Conservation (phyloP, 345 rosid species). For the Arabidopsis arenosa region DNA sequence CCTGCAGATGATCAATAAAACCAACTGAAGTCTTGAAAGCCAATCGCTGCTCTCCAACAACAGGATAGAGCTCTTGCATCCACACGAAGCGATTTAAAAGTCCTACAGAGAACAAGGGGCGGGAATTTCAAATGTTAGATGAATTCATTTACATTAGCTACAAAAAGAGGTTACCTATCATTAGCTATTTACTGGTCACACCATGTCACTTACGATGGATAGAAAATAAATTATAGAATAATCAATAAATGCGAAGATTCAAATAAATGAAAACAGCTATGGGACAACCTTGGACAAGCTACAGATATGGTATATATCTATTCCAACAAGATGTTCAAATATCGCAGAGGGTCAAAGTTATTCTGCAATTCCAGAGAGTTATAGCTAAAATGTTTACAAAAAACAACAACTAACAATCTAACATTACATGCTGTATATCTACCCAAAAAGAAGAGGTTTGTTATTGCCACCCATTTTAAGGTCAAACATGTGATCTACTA, state of each 20-base stretch:
- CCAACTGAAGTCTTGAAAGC: constrained; percentile 88
- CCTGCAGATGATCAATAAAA: constrained; percentile 94
- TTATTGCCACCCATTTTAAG: neutral
- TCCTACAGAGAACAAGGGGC: constrained; percentile 54
- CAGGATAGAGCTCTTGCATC: constrained; percentile 88
- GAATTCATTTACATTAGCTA: neutral
- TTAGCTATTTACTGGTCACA: constrained; percentile 4
- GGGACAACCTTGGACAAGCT: neutral
- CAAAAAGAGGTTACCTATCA: neutral
- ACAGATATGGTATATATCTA: constrained; percentile 9
- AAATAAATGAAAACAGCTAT: neutral
- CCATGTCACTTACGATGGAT: neutral
- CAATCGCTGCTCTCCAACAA: constrained; percentile 59
- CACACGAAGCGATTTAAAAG: constrained; percentile 85
- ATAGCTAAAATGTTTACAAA: neutral
- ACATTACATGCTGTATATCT: constrained; percentile 11
- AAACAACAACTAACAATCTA: neutral
- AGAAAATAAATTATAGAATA: neutral
- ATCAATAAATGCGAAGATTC: neutral
- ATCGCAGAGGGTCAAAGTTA: constrained; percentile 16
- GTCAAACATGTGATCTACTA: neutral
- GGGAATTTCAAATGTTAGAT: constrained; percentile 17
- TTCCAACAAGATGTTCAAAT: constrained; percentile 12
- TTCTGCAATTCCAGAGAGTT: neutral
- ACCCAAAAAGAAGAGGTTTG: neutral